These are phyloP conservation scores for Gypsophila paniculata DNA, from an alignment of 179 eudicot species.

Conservation along the genomic window DNA sequence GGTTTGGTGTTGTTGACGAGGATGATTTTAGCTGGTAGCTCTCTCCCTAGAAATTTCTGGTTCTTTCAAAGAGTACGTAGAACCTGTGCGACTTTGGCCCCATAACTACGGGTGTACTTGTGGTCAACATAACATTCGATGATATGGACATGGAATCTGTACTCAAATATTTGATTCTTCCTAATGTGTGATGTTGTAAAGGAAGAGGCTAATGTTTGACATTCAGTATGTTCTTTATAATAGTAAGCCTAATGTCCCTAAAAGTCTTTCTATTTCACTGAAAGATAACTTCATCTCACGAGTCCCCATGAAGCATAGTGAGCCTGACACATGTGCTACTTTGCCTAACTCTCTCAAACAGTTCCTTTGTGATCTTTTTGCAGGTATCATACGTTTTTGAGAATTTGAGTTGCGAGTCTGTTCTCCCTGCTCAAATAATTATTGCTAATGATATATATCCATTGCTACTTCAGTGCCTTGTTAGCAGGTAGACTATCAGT, in stretches of 20 bases:
- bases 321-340: background rate
- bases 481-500: conserved; percentile 51
- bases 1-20: background rate
- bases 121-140: too few relatives aligned
- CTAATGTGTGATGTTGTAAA: too few relatives aligned
- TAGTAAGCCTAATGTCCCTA: too few relatives aligned
- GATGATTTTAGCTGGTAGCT: background rate
- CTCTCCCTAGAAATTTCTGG: too few relatives aligned
- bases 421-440: conserved; percentile 48
- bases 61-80: background rate
- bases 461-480: conserved; percentile 71
- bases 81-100: background rate
- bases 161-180: too few relatives aligned
- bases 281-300: too few relatives aligned
- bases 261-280: too few relatives aligned
- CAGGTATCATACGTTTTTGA: conserved; percentile 76
- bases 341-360: background rate
- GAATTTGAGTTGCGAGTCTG: conserved; percentile 41
- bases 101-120: too few relatives aligned
- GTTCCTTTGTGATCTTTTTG: conserved; percentile 15
- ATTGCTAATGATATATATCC: conserved; percentile 58
- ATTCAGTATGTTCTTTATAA: too few relatives aligned
- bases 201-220: too few relatives aligned
- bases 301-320: background rate
- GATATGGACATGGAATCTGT: too few relatives aligned